Percentiles rank a stretch among this genome's conserved stretches.
phyloP scores from a whole-genome alignment of 805 yeast species.

The Saturnispora ahearnii region DNA sequence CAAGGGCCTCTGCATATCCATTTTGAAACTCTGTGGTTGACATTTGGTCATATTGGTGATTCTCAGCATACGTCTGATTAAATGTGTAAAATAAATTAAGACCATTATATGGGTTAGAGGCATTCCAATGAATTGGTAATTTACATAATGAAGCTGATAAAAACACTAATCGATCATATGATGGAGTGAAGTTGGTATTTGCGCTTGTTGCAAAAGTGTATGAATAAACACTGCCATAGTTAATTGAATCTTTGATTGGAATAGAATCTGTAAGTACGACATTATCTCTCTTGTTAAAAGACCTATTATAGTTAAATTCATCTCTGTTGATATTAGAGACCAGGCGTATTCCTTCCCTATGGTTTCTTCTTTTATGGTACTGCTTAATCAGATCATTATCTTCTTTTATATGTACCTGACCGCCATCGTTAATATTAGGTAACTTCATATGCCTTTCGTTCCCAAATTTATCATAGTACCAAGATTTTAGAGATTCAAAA shows the following conservation, averaged over 20 bases:
- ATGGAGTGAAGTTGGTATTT: slow-evolving; percentile 13
- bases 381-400: neutral
- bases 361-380: neutral
- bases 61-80: slow-evolving; percentile 15
- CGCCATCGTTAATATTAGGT: neutral
- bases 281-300: neutral
- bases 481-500: neutral
- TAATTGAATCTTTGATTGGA: slow-evolving; percentile 11
- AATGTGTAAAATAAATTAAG: slow-evolving; percentile 22
- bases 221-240: slow-evolving; percentile 4
- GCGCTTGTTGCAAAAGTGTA: slow-evolving; percentile 7
- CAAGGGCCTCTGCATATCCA: slow-evolving; percentile 23
- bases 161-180: slow-evolving; percentile 39
- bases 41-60: slow-evolving; percentile 10
- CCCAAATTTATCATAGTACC: neutral
- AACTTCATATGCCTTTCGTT: neutral
- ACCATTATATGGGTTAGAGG: slow-evolving; percentile 15
- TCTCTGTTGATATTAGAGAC: neutral
- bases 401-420: neutral
- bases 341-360: neutral
- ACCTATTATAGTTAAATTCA: neutral
- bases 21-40: slow-evolving; percentile 12
- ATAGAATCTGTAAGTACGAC: slow-evolving; percentile 7
- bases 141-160: slow-evolving; percentile 43
- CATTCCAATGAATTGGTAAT: slow-evolving; percentile 20